Evolutionary conservation across 768 basidiomycete species (phyloP).

Genomic region (Trametes villosa): DNA sequence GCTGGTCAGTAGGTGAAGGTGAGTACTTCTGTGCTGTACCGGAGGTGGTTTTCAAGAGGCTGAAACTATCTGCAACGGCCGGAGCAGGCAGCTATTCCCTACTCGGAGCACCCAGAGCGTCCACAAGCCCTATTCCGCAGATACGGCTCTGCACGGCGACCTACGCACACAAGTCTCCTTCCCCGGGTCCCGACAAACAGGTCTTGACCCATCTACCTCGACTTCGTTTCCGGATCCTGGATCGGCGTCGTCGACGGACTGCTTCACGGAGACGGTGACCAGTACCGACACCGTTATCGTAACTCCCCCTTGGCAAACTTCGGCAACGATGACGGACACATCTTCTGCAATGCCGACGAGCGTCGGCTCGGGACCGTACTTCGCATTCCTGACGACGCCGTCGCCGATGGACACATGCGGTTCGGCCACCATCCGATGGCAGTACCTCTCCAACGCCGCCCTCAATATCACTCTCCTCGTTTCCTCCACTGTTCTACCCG

Average conservation of each 20-base stretch:
- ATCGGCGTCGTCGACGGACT: background rate
- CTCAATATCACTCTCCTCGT: conserved; percentile 24
- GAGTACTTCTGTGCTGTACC: too few species aligned
- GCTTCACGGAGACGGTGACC: conserved; percentile 5
- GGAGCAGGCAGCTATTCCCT: too few species aligned
- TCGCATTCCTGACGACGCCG: conserved; percentile 33
- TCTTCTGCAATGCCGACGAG: background rate
- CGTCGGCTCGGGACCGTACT: background rate
- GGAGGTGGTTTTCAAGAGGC: too few species aligned
- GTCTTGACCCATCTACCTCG: conserved; percentile 1
- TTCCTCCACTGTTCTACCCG: conserved; percentile 10
- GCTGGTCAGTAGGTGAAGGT: too few species aligned
- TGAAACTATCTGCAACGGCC: too few species aligned
- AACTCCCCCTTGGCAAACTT: background rate
- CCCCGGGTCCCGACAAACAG: conserved; percentile 14
- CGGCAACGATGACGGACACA: background rate
- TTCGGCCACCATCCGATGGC: conserved; percentile 34
- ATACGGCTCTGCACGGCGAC: conserved; percentile 9
- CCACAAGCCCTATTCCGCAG: too few species aligned
- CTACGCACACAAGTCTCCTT: conserved; percentile 16
- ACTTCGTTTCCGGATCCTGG: conserved; percentile 5
- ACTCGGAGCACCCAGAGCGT: too few species aligned
- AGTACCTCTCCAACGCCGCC: conserved; percentile 6
- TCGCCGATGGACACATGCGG: conserved; percentile 41
- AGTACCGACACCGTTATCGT: conserved; percentile 6